Conservation (phyloP, 139 green algal species). For the Volvox reticuliferus region DNA sequence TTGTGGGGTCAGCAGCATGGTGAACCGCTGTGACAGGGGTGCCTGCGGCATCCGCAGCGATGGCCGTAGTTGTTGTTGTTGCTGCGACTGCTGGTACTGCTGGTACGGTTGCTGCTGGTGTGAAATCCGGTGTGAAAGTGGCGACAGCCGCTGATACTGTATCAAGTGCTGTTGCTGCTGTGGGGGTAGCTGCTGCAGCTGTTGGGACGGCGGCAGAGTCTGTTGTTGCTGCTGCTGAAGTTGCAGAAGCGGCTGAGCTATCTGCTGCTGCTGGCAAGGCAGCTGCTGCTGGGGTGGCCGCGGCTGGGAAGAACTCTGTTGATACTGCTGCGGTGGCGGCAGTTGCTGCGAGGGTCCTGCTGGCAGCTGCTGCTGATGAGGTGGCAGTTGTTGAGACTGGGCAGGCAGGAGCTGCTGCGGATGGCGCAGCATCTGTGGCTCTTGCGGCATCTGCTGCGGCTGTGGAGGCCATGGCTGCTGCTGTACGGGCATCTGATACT, state of each 20-base stretch:
- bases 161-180: not conserved
- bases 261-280: not conserved
- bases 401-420: no score
- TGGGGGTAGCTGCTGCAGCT: not conserved
- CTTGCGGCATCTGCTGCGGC: not conserved
- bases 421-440: no score
- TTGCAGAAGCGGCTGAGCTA: not conserved
- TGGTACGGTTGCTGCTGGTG: not conserved
- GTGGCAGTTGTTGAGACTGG: not conserved
- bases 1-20: not conserved
- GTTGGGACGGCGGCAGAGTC: not conserved
- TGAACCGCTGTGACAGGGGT: not conserved
- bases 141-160: not conserved
- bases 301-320: not conserved
- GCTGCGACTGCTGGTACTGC: not conserved
- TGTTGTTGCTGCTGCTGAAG: conserved; percentile 7
- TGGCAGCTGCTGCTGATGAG: not conserved
- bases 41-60: not conserved
- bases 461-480: not conserved
- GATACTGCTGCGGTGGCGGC: not conserved
- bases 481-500: no score
- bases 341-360: not conserved
- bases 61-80: not conserved
- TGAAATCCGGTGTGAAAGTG: no score
- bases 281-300: not conserved